Base-by-base conservation (phyloP, 1,139 yeast species). In the Geotrichum phurueaensis region DNA sequence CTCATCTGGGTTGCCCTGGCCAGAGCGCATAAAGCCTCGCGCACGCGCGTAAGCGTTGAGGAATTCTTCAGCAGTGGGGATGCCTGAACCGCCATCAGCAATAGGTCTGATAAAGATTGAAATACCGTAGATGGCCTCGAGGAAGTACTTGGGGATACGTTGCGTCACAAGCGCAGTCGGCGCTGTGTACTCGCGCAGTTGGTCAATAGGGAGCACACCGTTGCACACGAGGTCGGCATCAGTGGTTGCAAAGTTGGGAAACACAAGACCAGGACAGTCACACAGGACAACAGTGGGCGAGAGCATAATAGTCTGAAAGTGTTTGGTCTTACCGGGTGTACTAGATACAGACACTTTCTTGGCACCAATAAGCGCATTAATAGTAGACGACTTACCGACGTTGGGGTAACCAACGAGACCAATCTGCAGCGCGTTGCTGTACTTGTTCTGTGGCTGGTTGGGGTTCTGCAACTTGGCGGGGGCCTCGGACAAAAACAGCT, bases 201-300 rank as follows among this genome's bases (percentile, higher is more conserved):
- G 99, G 77, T 95, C 99, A 69, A 95, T 94, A 23, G 99, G 99
- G 63, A 95, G 80, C 12, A 95, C 97, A 81, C 99, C 99, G 71
- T 91, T 90, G 78, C 98, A 91, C 0, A 95, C 99, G 69, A 95
- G 82, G 70, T 95, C 99, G 68, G 96, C 98, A 70, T 92, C 91
- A 29, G 97, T 89, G 72, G 89, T 89, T 22, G 99, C 98, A 73
- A 94, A 95, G 71, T 94, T 95, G 45, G 99, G 99, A 79, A 95
- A 95, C 25, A 95, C 99, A 66, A 95, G 81, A 81, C 99, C 99
- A 1, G 99, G 99, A 80, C 99, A 95, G 81, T 95, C 99, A 76
- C 99, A 94, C 59, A 95, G 80, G 67, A 90, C 81, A 9, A 94
- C 96, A 53, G 87, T 81, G 56, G 87, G 88, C 0, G 97, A 85